phyloP scores from a whole-genome alignment of 2,329 filamentous ascomycete genomes.

The Thielaviopsis populi region DNA sequence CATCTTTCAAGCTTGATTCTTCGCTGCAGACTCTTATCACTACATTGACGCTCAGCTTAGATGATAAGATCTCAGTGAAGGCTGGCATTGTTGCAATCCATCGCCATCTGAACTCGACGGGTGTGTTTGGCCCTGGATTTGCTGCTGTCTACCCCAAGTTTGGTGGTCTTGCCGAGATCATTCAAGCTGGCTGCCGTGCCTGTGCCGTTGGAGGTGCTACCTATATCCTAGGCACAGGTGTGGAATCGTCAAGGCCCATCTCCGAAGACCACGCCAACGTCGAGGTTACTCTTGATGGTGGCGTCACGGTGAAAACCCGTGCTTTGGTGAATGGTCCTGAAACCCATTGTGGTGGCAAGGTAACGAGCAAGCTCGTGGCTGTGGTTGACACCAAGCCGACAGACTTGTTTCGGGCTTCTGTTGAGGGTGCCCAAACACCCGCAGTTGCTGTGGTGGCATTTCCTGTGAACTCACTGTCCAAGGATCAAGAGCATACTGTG shows the following conservation, averaged over 20 bases:
- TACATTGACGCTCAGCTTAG: conserved; percentile 60
- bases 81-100: conserved; percentile 60
- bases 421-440: conserved; percentile 62
- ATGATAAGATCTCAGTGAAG: conserved; percentile 43
- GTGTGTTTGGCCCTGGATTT: conserved; percentile 76
- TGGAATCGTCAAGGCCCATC: conserved; percentile 29
- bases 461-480: conserved; percentile 35
- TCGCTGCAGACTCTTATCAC: conserved; percentile 47
- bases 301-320: conserved; percentile 38
- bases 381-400: conserved; percentile 53
- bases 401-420: conserved; percentile 51
- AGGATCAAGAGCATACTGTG: conserved; percentile 32
- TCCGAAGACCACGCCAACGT: conserved; percentile 18
- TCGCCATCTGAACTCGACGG: conserved; percentile 72
- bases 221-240: conserved; percentile 67
- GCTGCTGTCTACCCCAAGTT: conserved; percentile 84
- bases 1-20: conserved; percentile 52
- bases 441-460: conserved; percentile 59
- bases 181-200: conserved; percentile 81
- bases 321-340: conserved; percentile 31
- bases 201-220: conserved; percentile 80
- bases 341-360: background rate
- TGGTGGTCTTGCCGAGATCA: conserved; percentile 76
- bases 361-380: conserved; percentile 36
- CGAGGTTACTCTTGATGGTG: conserved; percentile 11